Evolutionary conservation across 495 filamentous ascomycete species (phyloP).

Genomic region (Lichenothelia convexa): DNA sequence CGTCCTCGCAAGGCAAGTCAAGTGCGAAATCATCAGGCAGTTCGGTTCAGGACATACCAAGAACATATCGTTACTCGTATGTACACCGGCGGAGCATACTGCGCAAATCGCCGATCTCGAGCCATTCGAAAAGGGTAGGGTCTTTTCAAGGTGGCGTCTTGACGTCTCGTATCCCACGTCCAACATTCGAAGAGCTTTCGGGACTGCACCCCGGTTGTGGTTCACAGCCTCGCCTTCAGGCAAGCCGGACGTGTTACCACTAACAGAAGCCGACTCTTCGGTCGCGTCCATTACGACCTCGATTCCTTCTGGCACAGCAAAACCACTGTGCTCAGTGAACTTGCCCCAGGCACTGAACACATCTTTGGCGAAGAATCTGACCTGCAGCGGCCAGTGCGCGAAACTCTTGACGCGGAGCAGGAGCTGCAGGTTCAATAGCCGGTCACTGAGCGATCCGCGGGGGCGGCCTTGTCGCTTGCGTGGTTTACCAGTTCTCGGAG

Average conservation of each 20-base stretch:
- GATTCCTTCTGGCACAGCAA: slow-evolving; percentile 31
- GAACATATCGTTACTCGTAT: slow-evolving; percentile 31
- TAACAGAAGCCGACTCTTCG: slow-evolving; percentile 1
- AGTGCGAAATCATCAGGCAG: slow-evolving; percentile 53
- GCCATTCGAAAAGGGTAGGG: slow-evolving; percentile 41
- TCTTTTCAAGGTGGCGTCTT: slow-evolving; percentile 55
- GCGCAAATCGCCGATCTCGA: slow-evolving; percentile 37
- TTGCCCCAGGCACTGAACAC: slow-evolving; percentile 47
- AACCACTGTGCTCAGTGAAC: slow-evolving; percentile 33
- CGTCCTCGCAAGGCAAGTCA: slow-evolving; percentile 53
- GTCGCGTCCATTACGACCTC: slow-evolving; percentile 37
- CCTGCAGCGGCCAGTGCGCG: slow-evolving; percentile 54
- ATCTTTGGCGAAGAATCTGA: slow-evolving; percentile 64
- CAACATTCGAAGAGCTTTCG: slow-evolving; percentile 19
- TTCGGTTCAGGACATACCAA: slow-evolving; percentile 48
- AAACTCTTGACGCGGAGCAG: slow-evolving; percentile 66
- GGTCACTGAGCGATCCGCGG: slow-evolving; percentile 36
- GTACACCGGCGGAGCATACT: slow-evolving; percentile 40
- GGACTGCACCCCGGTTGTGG: too few relatives aligned
- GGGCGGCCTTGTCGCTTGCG: slow-evolving; percentile 30
- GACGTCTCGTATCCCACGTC: slow-evolving; percentile 47
- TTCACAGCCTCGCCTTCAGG: too few relatives aligned
- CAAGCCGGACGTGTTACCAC: too few relatives aligned
- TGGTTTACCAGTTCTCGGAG: slow-evolving; percentile 8
- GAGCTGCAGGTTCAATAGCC: slow-evolving; percentile 58